These are phyloP conservation scores for Suillus lakei DNA, from an alignment of 768 basidiomycete species.

Conservation along the genomic window DNA sequence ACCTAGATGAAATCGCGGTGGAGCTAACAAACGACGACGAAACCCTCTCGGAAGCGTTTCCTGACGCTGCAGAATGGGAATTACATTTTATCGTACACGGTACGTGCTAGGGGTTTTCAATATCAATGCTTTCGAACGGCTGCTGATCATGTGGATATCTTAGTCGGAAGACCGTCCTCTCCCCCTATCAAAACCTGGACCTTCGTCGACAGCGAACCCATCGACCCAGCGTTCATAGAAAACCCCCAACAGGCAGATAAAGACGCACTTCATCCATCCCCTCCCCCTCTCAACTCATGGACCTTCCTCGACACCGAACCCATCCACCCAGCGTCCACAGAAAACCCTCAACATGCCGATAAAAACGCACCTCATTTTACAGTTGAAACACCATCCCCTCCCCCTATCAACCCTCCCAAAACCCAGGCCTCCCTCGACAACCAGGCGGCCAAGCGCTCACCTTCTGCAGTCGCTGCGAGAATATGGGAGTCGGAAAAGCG, in stretches of 20 bases:
- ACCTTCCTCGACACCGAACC: background rate
- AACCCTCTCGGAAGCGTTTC: background rate
- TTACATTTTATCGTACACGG: background rate
- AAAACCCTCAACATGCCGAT: background rate
- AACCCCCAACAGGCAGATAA: background rate
- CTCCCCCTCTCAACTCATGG: background rate
- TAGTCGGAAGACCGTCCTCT: background rate
- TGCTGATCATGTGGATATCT: background rate
- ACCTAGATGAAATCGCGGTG: background rate
- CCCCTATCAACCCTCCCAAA: no score
- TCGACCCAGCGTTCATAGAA: background rate
- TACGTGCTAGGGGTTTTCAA: background rate
- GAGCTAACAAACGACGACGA: background rate
- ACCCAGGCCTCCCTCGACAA: no score
- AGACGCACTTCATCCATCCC: no score
- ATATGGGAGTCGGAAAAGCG: no score
- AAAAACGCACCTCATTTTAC: no score
- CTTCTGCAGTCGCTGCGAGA: no score
- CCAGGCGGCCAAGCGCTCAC: no score
- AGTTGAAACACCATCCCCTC: no score
- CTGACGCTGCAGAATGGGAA: background rate
- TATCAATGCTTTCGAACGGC: background rate
- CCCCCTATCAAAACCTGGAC: background rate
- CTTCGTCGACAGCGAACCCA: background rate
- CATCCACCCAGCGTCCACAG: background rate